Conservation (phyloP, 169 alveolate species). For the Perkinsus olseni region DNA sequence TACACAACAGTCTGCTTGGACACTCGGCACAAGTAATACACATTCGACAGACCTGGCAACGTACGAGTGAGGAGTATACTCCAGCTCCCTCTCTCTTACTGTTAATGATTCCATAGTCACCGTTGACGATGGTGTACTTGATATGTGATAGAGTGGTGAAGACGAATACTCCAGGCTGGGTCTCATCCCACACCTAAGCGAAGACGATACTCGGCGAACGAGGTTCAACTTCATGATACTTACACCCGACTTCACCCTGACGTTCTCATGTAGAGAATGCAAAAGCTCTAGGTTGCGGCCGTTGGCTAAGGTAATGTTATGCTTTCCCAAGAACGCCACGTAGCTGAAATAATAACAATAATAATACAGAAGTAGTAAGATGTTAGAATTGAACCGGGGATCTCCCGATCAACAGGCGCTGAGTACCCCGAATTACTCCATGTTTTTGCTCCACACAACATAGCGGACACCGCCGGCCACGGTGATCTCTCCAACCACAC, state of each 20-base stretch:
- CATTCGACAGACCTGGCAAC: not conserved
- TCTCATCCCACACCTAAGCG: not conserved
- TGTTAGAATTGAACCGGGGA: not conserved
- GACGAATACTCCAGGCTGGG: slow-evolving; percentile 25
- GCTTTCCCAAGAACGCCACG: slow-evolving; percentile 44
- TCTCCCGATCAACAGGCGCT: too few species aligned
- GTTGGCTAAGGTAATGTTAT: slow-evolving; percentile 23
- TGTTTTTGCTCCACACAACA: slow-evolving; percentile 34
- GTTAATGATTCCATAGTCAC: slow-evolving; percentile 50
- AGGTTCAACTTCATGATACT: too few species aligned
- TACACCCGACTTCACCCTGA: slow-evolving; percentile 52
- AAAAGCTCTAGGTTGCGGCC: slow-evolving; percentile 29
- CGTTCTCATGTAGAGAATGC: slow-evolving; percentile 47
- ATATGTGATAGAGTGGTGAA: slow-evolving; percentile 48
- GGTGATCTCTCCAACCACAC: slow-evolving; percentile 21
- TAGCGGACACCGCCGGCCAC: slow-evolving; percentile 27
- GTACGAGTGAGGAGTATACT: too few species aligned
- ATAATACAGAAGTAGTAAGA: too few species aligned
- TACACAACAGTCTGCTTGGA: not conserved
- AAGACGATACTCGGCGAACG: not conserved
- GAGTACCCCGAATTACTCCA: not conserved
- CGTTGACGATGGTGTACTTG: slow-evolving; percentile 44
- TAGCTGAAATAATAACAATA: slow-evolving; percentile 28
- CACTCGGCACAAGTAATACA: not conserved
- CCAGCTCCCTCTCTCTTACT: not conserved